phyloP scores from a whole-genome alignment of 202 grass and related monocot species.

The Panicum hallii region DNA sequence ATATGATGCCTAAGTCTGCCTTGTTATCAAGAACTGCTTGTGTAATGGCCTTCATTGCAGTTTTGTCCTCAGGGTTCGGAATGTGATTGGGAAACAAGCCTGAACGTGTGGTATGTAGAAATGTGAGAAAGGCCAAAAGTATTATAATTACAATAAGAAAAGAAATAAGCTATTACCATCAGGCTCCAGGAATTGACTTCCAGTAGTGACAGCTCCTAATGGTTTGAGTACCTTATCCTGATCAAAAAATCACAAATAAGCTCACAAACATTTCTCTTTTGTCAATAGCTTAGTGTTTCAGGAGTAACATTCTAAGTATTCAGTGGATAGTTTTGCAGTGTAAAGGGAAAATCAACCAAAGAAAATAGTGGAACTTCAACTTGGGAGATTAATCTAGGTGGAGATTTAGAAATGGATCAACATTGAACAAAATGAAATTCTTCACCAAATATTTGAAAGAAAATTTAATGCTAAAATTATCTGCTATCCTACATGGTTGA shows the following conservation, averaged over 20 bases:
- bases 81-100: constrained; percentile 98
- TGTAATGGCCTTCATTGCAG: constrained; percentile 92
- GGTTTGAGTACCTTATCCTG: constrained; percentile 90
- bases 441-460: not conserved
- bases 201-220: constrained; percentile 84
- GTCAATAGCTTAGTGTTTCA: not conserved
- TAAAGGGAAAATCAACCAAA: constrained; percentile 5
- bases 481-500: constrained; percentile 1
- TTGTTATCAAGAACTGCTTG: constrained; percentile 89
- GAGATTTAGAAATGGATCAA: constrained; percentile 19
- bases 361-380: constrained; percentile 6
- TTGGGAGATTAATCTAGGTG: constrained; percentile 9
- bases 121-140: constrained; percentile 31
- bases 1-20: constrained; percentile 98
- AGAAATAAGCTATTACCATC: constrained; percentile 66
- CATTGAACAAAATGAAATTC: not conserved
- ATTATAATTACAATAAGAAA: constrained; percentile 24
- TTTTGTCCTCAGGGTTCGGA: constrained; percentile 95
- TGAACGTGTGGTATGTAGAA: constrained; percentile 39
- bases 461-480: not conserved
- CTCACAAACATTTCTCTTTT: constrained; percentile 18
- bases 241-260: constrained; percentile 41
- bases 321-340: constrained; percentile 5
- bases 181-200: constrained; percentile 97
- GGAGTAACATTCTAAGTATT: constrained; percentile 19